Evolutionary conservation across 139 green algal genomes (phyloP), one percentile per base, ranked within the genome.

Genomic region (Chlamydomonas eustigma): DNA sequence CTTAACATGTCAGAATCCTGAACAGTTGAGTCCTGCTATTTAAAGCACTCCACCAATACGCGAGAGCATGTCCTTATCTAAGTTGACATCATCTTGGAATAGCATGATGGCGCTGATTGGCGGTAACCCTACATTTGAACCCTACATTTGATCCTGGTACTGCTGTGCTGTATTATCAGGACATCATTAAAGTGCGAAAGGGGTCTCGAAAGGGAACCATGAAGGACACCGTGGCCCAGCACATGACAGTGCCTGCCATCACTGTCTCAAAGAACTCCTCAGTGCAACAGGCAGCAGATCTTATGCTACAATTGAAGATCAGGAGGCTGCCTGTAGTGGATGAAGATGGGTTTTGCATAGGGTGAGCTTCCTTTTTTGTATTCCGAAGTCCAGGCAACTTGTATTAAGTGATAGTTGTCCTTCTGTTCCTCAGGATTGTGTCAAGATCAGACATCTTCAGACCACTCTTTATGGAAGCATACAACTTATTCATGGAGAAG

Each of bases 301-400:
- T 91, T 0, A 93, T 93, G 89, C 80, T 93, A 1, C 50, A 85
- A 39, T 79, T 84, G 24, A 90, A 88, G 58, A 91, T 93, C 69
- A 81, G 91, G 32, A 79, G 89, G 18, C 34, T 93, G 75, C 88
- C 88, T 1, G 88, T 93, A 3, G 89, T 93, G 12, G 88, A 93
- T 73, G 50, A 79, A 0, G 73, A 83, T 25, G 75, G 75, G 0
- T 50, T 68, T 18, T 65, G 65, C 31, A 50, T 80, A 12, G 75
- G 75, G 75, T 80, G 39, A 65, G 74, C 34, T 12, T 12, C 12
- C 12, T 12, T 12, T 32, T 69, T 18, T 24, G 58, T 8, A 32
- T 69, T 69, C 58, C 33, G 31, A n/a, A 12, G 8, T 69, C 5
- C 25, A 38, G 22, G 25, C 4, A 32, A 4, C 6, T 72, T 44